phyloP scores from a whole-genome alignment of 140 eudicot genomes.

The Cichorium intybus region DNA sequence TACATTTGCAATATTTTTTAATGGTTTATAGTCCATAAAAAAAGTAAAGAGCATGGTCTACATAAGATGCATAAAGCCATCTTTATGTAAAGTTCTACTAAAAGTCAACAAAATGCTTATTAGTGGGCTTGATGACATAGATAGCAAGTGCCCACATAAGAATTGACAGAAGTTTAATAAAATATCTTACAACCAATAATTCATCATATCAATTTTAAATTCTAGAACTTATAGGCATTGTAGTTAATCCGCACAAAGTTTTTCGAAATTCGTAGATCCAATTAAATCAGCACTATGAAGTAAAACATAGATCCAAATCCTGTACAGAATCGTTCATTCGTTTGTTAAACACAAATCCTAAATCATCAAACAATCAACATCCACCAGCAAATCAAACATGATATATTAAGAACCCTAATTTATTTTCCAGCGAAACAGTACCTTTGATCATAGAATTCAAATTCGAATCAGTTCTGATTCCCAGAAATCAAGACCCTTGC shows the following conservation, averaged over 20 bases:
- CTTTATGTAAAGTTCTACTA: no score
- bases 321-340: not conserved
- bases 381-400: slow-evolving; percentile 1
- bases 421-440: no score
- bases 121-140: no score
- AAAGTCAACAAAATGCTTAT: no score
- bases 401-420: not conserved
- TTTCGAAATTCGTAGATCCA: not conserved
- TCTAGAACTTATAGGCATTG: not conserved
- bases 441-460: not conserved
- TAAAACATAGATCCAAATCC: not conserved
- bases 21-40: no score
- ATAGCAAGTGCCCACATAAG: not conserved
- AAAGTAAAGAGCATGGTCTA: no score
- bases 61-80: no score
- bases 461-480: slow-evolving; percentile 7
- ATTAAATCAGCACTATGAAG: not conserved
- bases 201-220: not conserved
- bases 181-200: not conserved
- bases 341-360: not conserved
- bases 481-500: slow-evolving; percentile 29
- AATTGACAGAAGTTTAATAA: not conserved
- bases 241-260: not conserved
- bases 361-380: not conserved
- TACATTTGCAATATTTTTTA: no score